A percentile compares a stretch with the other conserved stretches of the same genome.
Conservation (phyloP, 768 basidiomycete species). For the Leccinum arenicola region DNA sequence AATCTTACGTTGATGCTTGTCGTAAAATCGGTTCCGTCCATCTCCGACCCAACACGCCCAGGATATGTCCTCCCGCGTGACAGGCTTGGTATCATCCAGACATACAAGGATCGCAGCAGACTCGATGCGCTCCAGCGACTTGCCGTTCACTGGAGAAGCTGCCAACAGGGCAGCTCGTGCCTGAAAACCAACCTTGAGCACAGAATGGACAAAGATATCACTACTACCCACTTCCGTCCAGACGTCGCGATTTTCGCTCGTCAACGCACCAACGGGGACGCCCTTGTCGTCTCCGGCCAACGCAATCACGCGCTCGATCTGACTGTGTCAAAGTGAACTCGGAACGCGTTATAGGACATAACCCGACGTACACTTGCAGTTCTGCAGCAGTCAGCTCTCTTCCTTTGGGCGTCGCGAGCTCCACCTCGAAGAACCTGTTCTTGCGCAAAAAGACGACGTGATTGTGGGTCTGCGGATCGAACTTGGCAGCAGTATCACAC, state of each 20-base stretch:
- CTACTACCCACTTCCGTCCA: slow-evolving; percentile 83
- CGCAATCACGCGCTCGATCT: slow-evolving; percentile 67
- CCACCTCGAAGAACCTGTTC: slow-evolving; percentile 86
- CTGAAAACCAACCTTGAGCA: slow-evolving; percentile 24
- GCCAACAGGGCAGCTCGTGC: slow-evolving; percentile 61
- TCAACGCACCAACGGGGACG: slow-evolving; percentile 75
- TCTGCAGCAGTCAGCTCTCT: slow-evolving; percentile 74
- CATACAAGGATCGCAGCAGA: slow-evolving; percentile 86
- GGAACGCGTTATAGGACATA: background rate
- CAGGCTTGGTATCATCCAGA: slow-evolving; percentile 79
- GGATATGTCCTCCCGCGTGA: slow-evolving; percentile 78
- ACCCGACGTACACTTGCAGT: slow-evolving; percentile 59
- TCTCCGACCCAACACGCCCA: slow-evolving; percentile 88
- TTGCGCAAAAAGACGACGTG: slow-evolving; percentile 90
- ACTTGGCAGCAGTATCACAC: slow-evolving; percentile 81
- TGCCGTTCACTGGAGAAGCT: slow-evolving; percentile 62
- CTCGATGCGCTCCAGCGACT: slow-evolving; percentile 76
- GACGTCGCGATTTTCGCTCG: slow-evolving; percentile 82
- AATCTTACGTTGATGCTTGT: slow-evolving; percentile 87
- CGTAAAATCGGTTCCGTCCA: slow-evolving; percentile 89
- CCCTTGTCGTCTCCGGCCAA: slow-evolving; percentile 49
- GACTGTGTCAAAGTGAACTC: slow-evolving; percentile 34
- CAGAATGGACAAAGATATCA: background rate
- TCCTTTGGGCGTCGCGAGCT: slow-evolving; percentile 61
- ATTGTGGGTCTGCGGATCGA: slow-evolving; percentile 69